phyloP scores from a whole-genome alignment of 1,284 basidiomycete species.

The Irpex sp. region DNA sequence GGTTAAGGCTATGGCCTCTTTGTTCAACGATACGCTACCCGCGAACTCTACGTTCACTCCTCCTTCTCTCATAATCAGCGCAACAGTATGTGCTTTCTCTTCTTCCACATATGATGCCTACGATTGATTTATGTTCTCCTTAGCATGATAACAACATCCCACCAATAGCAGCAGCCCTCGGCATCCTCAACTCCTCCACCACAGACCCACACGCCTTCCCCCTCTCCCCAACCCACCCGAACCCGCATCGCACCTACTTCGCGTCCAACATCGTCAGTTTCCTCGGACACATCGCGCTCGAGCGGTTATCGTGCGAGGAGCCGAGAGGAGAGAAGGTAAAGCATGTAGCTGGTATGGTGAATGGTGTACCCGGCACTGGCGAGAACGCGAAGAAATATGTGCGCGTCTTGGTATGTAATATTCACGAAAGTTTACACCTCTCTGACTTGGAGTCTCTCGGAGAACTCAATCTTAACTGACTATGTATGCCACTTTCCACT shows the following conservation, averaged over 20 bases:
- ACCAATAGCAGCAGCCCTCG: conserved; percentile 38
- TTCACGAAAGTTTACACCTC: too few relatives aligned
- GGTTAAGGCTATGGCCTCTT: conserved; percentile 35
- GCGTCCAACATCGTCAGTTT: conserved; percentile 38
- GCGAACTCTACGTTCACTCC: conserved; percentile 28
- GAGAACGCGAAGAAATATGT: conserved; percentile 26
- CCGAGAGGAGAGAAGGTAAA: conserved; percentile 13
- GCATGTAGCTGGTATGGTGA: conserved; percentile 17
- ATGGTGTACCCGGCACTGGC: conserved; percentile 10
- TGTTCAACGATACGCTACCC: conserved; percentile 28
- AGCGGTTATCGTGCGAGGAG: conserved; percentile 32
- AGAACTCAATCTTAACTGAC: too few relatives aligned
- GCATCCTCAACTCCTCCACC: conserved; percentile 38
- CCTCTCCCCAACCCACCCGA: conserved; percentile 27
- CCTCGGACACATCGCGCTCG: conserved; percentile 37
- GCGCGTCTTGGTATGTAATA: too few relatives aligned
- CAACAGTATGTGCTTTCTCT: conserved; percentile 30
- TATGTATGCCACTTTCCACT: too few relatives aligned
- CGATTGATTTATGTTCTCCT: neutral
- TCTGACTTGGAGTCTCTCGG: too few relatives aligned
- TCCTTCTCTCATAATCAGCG: conserved; percentile 38
- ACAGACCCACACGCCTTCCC: conserved; percentile 27
- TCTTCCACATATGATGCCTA: neutral
- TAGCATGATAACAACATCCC: conserved; percentile 44
- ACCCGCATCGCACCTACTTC: conserved; percentile 32